A percentile compares a stretch with the other conserved stretches of the same genome.
Conservation (phyloP, 345 rosid genomes). For the Brassica carinata region DNA sequence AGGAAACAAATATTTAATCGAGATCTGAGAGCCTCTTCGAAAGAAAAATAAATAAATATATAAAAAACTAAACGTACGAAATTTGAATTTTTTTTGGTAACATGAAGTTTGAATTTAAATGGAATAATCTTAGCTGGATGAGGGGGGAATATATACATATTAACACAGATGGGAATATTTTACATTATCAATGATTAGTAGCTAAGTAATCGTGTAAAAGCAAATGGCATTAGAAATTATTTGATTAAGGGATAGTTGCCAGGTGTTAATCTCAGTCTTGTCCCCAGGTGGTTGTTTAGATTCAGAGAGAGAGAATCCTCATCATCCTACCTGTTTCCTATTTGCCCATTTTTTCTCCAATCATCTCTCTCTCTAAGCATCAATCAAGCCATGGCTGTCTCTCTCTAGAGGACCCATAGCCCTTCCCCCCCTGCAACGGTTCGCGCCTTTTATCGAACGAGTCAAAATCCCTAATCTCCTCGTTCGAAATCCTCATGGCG, state of each 20-base stretch:
- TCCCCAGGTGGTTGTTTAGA: neutral
- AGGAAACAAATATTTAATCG: neutral
- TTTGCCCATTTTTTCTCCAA: constrained; percentile 18
- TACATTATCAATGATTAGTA: neutral
- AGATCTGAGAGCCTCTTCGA: neutral
- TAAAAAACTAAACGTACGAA: neutral
- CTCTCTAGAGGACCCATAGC: constrained; percentile 22
- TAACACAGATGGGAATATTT: neutral
- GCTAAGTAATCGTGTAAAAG: neutral
- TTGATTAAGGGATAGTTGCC: neutral
- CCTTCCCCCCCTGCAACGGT: neutral
- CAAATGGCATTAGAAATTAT: constrained; percentile 1
- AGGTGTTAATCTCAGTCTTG: constrained; percentile 17
- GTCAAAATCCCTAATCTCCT: constrained; percentile 5
- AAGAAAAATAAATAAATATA: neutral
- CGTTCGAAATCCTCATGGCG: constrained; percentile 49
- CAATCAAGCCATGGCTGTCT: constrained; percentile 36
- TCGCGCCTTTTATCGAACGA: neutral
- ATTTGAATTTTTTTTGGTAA: neutral
- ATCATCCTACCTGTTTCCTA: constrained; percentile 25
- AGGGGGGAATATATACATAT: neutral
- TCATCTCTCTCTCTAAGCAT: constrained; percentile 17
- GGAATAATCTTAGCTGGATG: neutral
- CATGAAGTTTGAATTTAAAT: neutral
- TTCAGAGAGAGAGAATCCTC: constrained; percentile 10